Base-by-base conservation (phyloP, 768 basidiomycete genomes). In the Lentinula guzmanii region DNA sequence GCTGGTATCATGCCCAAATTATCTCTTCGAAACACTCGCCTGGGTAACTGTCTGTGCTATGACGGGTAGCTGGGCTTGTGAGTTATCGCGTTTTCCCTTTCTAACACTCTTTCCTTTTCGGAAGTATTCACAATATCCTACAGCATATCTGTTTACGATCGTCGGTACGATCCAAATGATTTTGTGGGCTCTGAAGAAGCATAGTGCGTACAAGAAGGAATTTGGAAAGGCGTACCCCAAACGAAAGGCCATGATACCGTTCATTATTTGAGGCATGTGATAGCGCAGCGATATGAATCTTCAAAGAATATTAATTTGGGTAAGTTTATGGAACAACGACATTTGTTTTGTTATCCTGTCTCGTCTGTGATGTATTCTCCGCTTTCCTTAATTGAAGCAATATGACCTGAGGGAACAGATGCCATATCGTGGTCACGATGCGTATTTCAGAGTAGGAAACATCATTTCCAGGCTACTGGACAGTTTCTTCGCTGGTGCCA, bases 121-220 rank as follows among this genome's bases (percentile, higher is more conserved):
- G 41, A 59, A 31, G 52, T 57, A 35, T 51, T n/a, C 37, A 13
- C 5, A 28, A 16, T 31, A 55, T 24, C 34, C 15, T 61, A 2
- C 64, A 91, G 88, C 84, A 18, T 82, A 73, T 63, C 62, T 88
- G 21, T 98, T 96, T 75, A 72, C 84, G 50, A 78, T 75, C 9
- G 80, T 91, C 45, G 79, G 82, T 1, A 76, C 77, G 0, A 81
- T 64, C 37, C 86, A 86, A 66, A 98, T 98, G 94, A 76, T 79
- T 11, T 65, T 81, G 6, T 99, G 97, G 97, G 95, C 95, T 13
- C 68, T 82, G 43, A 93, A 95, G 79, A 98, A 97, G 77, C 95
- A 98, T 67, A 77, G 74, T 58, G 81, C 81, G 57, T 98, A 98
- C 77, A 91, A 86, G 80, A 94, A 89, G 70, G 96, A 99, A 72